Evolutionary conservation across 164 flowering plant species (phyloP).

Genomic region (Sedum album): DNA sequence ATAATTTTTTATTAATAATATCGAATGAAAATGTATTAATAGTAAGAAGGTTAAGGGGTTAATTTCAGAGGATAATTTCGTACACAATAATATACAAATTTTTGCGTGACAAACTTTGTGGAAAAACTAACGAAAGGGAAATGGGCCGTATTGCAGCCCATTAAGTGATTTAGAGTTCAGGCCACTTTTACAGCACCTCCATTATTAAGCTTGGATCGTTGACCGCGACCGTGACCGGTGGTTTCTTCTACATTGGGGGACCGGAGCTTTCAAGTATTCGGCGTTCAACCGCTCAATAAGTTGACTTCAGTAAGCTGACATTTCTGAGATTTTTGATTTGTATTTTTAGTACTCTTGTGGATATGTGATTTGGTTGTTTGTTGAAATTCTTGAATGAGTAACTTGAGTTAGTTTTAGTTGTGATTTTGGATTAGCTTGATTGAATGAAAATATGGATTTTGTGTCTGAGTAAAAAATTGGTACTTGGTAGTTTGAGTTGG

Average conservation of each 20-base stretch:
- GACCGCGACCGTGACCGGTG: too few relatives aligned
- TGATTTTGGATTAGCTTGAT: too few relatives aligned
- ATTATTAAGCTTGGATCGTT: background rate
- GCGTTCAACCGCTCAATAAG: background rate
- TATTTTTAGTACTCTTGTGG: background rate
- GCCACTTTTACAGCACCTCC: background rate
- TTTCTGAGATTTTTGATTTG: background rate
- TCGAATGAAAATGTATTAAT: too few relatives aligned
- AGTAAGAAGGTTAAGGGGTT: too few relatives aligned
- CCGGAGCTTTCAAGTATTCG: background rate
- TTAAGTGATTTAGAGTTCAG: too few relatives aligned
- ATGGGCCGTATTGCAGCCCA: too few relatives aligned
- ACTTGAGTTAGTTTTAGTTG: background rate
- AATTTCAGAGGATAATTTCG: too few relatives aligned
- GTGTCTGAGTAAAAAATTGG: background rate
- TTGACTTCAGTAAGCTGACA: background rate
- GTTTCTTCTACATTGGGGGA: background rate
- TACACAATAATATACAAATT: too few relatives aligned
- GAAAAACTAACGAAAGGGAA: too few relatives aligned
- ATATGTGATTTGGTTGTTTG: background rate
- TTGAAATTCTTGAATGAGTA: background rate
- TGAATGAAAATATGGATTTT: background rate
- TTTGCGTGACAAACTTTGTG: too few relatives aligned
- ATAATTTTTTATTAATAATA: too few relatives aligned
- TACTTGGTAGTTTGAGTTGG: background rate